Conservation (phyloP, 2,329 filamentous ascomycete genomes). For the Leptographium radiaticola region DNA sequence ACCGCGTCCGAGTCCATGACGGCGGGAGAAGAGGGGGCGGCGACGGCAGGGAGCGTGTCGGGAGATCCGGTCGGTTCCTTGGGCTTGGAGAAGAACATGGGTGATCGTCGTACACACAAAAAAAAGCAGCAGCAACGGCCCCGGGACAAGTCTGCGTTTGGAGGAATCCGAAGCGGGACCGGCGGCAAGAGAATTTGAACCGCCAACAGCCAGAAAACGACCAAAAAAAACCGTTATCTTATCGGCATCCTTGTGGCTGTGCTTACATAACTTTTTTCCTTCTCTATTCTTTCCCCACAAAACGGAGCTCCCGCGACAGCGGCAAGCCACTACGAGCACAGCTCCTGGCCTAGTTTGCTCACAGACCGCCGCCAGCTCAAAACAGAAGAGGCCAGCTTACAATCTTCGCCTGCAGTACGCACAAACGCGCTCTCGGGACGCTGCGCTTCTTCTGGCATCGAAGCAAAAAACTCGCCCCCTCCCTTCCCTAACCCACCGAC, state of each 20-base stretch:
- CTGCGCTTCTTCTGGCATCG: not conserved
- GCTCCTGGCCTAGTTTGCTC: not conserved
- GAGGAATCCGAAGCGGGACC: not conserved
- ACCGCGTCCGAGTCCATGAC: slow-evolving; percentile 44
- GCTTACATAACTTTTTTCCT: not conserved
- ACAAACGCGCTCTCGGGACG: slow-evolving; percentile 1
- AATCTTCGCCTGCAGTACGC: slow-evolving; percentile 6
- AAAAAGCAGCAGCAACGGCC: not conserved
- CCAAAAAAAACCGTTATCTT: slow-evolving; percentile 1
- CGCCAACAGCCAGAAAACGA: not conserved
- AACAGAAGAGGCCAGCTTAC: slow-evolving; percentile 14
- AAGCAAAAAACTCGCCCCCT: not conserved
- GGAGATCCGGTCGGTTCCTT: slow-evolving; percentile 4
- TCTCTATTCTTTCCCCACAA: not conserved
- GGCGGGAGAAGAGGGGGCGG: slow-evolving; percentile 6
- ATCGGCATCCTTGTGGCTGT: not conserved
- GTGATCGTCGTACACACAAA: not conserved
- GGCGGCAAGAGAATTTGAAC: not conserved
- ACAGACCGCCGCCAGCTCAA: not conserved
- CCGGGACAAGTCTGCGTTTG: too few species aligned
- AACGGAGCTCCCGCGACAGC: not conserved
- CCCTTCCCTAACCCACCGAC: not conserved
- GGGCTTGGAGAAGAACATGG: slow-evolving; percentile 11
- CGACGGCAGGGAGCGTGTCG: slow-evolving; percentile 1
- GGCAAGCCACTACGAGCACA: not conserved